Conservation (phyloP, 371 early-diverging fungal genomes). For the Quaeritorhiza haematococci region DNA sequence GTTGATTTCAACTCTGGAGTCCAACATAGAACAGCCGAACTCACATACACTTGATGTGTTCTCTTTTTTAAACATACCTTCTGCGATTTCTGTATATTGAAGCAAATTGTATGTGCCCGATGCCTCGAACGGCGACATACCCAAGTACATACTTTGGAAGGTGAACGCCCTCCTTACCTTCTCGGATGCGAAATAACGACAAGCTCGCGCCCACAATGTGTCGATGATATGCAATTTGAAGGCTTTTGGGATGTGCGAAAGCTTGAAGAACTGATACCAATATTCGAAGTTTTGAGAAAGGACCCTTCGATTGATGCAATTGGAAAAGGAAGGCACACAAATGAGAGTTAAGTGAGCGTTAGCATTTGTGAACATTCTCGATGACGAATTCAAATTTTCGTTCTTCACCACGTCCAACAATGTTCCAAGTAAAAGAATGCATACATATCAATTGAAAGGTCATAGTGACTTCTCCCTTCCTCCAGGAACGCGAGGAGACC, state of each 20-base stretch:
- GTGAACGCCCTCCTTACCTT: constrained; percentile 63
- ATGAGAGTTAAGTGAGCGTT: too few species aligned
- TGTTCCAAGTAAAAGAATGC: too few species aligned
- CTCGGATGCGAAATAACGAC: constrained; percentile 49
- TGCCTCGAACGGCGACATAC: constrained; percentile 64
- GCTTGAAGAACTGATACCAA: constrained; percentile 15
- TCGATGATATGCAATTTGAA: constrained; percentile 47
- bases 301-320: too few species aligned
- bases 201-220: constrained; percentile 44
- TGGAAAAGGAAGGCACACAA: too few species aligned
- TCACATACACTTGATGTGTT: neutral
- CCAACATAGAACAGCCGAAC: too few species aligned
- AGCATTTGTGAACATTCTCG: too few species aligned
- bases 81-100: constrained; percentile 59
- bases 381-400: too few species aligned
- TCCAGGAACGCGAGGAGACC: constrained; percentile 44
- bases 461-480: constrained; percentile 54
- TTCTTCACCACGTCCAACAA: too few species aligned
- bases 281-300: constrained; percentile 51
- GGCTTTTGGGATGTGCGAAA: constrained; percentile 19
- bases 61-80: constrained; percentile 22
- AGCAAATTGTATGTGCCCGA: constrained; percentile 59
- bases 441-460: constrained; percentile 34
- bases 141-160: constrained; percentile 54
- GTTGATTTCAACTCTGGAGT: too few species aligned